Evolutionary conservation across 805 yeast species (phyloP), one percentile per base, ranked within the genome.

Genomic region (Kazachstania taianensis): DNA sequence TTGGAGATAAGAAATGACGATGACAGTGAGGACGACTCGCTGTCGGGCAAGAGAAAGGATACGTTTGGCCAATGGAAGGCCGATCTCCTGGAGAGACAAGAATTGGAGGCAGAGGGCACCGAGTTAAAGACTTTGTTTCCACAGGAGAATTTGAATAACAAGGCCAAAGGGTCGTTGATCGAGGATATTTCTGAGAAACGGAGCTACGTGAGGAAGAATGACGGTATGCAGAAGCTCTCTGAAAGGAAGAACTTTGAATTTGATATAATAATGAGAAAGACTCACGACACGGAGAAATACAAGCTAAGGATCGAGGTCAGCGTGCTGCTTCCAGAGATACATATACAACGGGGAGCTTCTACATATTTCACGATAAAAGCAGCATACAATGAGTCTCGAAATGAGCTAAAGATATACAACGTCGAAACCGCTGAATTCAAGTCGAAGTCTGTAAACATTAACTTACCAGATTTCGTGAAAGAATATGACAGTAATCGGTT

Each of bases 101-200:
- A 61, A 12, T 35, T 39, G 5, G 64, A 65, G 41, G 73, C 45
- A 5, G 53, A 42, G 7, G 38, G 33, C 4, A 40, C 35, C n/a
- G 37, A 43, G 5, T 46, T 64, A 10, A 51, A 49, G 9, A 50
- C 52, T 2, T 41, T 56, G n/a, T 48, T 55, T 18, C 59, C 61
- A 10, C 30, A 20, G n/a, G 10, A 17, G 9, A 24, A 3, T 10
- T 5, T 39, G 31, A 16, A 7, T 19, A 28, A 33, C 24, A 27
- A 15, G n/a, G 13, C 28, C 20, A 67, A 57, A 36, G n/a, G n/a
- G n/a, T 75, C 74, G 6, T 47, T 77, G 38, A 77, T 78, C 28
- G 68, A 75, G 49, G 84, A 76, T 41, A 65, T 78, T 10, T 12
- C 17, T 5, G 30, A 28, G 16, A 19, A 13, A 19, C 17, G 30